Evolutionary conservation across 208 protist genomes (phyloP).

Genomic region (Leishmania arabica): DNA sequence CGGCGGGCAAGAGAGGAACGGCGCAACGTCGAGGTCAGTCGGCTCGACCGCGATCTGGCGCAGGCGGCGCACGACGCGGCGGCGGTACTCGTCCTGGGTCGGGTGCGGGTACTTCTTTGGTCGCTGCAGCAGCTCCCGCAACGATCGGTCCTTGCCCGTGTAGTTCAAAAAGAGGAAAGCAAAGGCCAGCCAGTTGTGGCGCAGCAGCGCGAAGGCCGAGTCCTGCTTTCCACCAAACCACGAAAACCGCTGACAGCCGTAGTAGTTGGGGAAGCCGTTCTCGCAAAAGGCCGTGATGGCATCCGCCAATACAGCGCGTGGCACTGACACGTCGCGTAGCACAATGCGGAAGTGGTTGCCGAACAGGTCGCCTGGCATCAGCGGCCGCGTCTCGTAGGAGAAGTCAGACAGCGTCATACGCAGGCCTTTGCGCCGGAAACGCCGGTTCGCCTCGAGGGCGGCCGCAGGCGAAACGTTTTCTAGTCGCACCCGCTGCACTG

Average conservation of each 20-base stretch:
- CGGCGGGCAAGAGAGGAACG: constrained; percentile 65
- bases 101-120: constrained; percentile 79
- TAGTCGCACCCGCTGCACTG: constrained; percentile 77
- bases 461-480: constrained; percentile 69
- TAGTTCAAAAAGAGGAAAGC: constrained; percentile 89
- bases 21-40: constrained; percentile 66
- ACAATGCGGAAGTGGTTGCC: constrained; percentile 87
- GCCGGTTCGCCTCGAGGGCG: constrained; percentile 58
- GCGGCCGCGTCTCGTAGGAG: constrained; percentile 68
- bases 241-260: constrained; percentile 88
- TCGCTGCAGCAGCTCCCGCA: constrained; percentile 87
- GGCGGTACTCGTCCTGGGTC: constrained; percentile 81
- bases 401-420: constrained; percentile 77
- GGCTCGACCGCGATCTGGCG: constrained; percentile 67
- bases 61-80: constrained; percentile 75
- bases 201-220: constrained; percentile 76
- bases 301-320: constrained; percentile 38
- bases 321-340: constrained; percentile 72
- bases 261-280: constrained; percentile 90
- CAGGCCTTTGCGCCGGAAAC: constrained; percentile 42
- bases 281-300: constrained; percentile 51
- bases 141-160: constrained; percentile 51
- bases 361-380: constrained; percentile 71
- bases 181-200: constrained; percentile 87
- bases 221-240: constrained; percentile 85